Conservation (phyloP, 768 basidiomycete genomes). For the Pulveroboletus sp. region DNA sequence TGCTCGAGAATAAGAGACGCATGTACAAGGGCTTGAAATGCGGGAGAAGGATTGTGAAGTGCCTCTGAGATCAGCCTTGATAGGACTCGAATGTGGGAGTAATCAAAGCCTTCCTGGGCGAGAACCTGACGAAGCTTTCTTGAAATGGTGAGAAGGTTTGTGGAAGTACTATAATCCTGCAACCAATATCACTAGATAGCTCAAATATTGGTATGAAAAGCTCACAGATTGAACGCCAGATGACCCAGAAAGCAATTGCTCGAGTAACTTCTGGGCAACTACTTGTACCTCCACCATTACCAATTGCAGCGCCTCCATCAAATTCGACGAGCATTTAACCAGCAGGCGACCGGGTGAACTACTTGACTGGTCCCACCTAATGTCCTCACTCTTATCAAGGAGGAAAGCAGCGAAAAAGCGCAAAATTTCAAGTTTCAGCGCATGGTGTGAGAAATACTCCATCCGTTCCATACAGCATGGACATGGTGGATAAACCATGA, state of each 20-base stretch:
- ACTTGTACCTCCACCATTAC: conserved; percentile 20
- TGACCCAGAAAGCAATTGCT: conserved; percentile 15
- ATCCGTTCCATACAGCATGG: conserved; percentile 22
- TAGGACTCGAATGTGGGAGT: conserved; percentile 60
- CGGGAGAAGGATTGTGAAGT: conserved; percentile 32
- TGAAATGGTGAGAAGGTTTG: conserved; percentile 36
- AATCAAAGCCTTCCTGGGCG: conserved; percentile 46
- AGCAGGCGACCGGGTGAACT: neutral
- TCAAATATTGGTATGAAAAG: neutral
- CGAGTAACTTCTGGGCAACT: conserved; percentile 17
- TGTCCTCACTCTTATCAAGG: conserved; percentile 31
- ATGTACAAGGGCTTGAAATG: conserved; percentile 32
- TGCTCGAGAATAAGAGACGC: conserved; percentile 39
- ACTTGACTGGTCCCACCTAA: neutral
- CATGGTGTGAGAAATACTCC: conserved; percentile 28
- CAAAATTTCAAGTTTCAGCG: conserved; percentile 38
- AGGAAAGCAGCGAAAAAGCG: conserved; percentile 40
- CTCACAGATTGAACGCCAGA: conserved; percentile 23
- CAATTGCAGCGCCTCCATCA: conserved; percentile 20
- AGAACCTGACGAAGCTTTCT: conserved; percentile 43
- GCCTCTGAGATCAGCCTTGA: conserved; percentile 47
- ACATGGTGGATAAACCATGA: conserved; percentile 37
- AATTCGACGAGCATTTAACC: conserved; percentile 5
- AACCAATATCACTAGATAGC: conserved; percentile 7
- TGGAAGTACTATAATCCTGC: conserved; percentile 32